Conservation (phyloP, 495 filamentous ascomycete species). For the Parachaetomium inaequale region DNA sequence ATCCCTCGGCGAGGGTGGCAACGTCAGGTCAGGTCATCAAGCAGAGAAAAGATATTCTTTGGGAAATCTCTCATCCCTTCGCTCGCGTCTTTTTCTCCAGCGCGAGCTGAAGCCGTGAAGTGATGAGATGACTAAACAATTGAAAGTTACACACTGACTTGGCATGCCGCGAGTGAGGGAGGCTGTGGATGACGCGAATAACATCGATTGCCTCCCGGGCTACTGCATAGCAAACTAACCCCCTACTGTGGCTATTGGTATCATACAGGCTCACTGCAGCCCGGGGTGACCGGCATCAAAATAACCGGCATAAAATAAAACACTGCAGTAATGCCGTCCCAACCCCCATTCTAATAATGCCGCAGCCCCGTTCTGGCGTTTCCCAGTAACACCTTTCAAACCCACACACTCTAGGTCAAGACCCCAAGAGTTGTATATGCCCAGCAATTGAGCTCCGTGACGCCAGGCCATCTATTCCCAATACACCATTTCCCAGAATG, state of each 20-base stretch:
- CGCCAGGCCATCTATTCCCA: constrained; percentile 5
- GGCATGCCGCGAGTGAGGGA: background rate
- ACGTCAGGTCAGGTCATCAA: background rate
- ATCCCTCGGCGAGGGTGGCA: background rate
- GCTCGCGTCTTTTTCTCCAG: too few species aligned
- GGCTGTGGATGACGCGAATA: background rate
- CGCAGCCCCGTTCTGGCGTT: background rate
- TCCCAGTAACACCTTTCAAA: constrained; percentile 3
- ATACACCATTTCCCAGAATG: background rate
- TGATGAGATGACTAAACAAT: background rate
- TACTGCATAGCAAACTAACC: constrained; percentile 1
- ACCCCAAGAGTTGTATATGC: background rate
- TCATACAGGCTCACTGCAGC: background rate
- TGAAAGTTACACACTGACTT: background rate
- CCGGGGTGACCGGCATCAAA: background rate
- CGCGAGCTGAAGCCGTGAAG: too few species aligned
- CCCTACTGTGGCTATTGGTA: constrained; percentile 3
- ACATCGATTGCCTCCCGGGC: constrained; percentile 2
- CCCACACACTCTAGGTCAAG: constrained; percentile 5
- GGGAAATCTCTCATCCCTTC: too few species aligned
- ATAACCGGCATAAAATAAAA: too few species aligned
- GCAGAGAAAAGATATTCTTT: background rate
- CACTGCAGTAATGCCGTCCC: background rate
- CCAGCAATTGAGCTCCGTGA: constrained; percentile 8
- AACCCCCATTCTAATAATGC: background rate